phyloP scores from a whole-genome alignment of 805 yeast species.

The Kluyveromyces aestuarii region DNA sequence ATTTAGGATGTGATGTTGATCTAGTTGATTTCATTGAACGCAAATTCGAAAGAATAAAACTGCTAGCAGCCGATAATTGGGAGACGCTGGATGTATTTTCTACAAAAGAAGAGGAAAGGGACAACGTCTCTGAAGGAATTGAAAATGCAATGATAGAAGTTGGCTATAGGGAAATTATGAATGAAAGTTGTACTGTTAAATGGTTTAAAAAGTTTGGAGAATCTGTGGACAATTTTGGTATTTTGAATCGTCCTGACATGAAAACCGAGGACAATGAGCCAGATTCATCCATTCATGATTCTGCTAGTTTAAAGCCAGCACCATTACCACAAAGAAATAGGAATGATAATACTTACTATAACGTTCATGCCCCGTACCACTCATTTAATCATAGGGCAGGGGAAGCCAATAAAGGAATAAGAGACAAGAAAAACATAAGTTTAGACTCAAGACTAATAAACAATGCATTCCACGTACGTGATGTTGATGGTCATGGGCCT shows the following conservation, averaged over 20 bases:
- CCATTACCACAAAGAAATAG: conserved; percentile 1
- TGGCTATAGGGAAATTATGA: conserved; percentile 60
- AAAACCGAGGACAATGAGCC: conserved; percentile 2
- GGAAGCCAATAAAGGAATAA: conserved; percentile 71
- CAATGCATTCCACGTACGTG: conserved; percentile 53
- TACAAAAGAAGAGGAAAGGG: conserved; percentile 2
- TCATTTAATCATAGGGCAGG: conserved; percentile 89
- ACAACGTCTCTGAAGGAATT: conserved; percentile 11
- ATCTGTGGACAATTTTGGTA: conserved; percentile 10
- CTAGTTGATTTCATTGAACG: conserved; percentile 73
- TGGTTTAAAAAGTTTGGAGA: conserved; percentile 43
- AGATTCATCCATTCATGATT: not conserved
- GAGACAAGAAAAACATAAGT: conserved; percentile 75
- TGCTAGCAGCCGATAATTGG: conserved; percentile 26
- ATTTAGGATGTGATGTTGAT: conserved; percentile 89
- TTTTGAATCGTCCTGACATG: not conserved
- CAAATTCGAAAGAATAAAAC: conserved; percentile 41
- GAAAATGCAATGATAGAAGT: conserved; percentile 67
- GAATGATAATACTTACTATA: not conserved
- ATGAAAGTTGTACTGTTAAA: conserved; percentile 26
- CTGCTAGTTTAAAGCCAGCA: not conserved
- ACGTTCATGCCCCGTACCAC: conserved; percentile 19
- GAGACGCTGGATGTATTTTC: conserved; percentile 15
- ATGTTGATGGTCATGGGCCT: conserved; percentile 67
- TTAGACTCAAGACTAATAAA: conserved; percentile 73